Base-by-base conservation (phyloP, 805 yeast genomes). In the Saturnispora sanitii region DNA sequence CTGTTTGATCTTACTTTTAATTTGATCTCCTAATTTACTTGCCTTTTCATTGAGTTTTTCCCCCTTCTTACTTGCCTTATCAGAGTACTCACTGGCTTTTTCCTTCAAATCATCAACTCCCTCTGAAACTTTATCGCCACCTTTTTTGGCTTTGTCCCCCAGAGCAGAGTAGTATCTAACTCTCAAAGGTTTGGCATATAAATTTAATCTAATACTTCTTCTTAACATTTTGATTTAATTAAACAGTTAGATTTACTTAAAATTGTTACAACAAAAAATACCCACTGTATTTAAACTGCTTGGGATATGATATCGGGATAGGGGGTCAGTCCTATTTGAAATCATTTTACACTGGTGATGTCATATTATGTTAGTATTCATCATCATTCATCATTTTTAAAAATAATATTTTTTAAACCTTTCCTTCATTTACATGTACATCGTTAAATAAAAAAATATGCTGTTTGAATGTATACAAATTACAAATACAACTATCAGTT, bases 121-220 rank as follows among this genome's bases (percentile, higher is more conserved):
- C 21, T 43, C 37, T n/a, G 32, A 20, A 9, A 42, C 27, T 16
- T 23, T 34, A 20, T 42, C 45, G 11, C 42, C 42, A 13, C 29
- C 42, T 19, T 42, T 34, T 23, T 37, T 37, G 7, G 45, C 45
- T 12, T 34, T 38, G 18, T 42, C 45, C 4, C 45, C 45, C n/a
- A 42, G 31, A 6, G 45, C 28, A 6, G 45, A 42, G 17, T 42
- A 42, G 17, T 26, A 22, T 21, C 22, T 27, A 11, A 13, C n/a
- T 16, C 8, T 20, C 3, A 28, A 12, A 12, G 19, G 5, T 16
- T 13, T 19, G 28, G 31, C 5, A n/a, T 12, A 7, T 6, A 11
- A 27, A 27, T 27, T n/a, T n/a, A n/a, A 27, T 27, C 30, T 27
- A 6, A 27, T 12, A n/a, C 16, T 27, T 27, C 30, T 27, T 12